Percentiles rank a stretch among this genome's conserved stretches.
Conservation (phyloP, 73 alveolate species). For the Paraurostyla sp. region DNA sequence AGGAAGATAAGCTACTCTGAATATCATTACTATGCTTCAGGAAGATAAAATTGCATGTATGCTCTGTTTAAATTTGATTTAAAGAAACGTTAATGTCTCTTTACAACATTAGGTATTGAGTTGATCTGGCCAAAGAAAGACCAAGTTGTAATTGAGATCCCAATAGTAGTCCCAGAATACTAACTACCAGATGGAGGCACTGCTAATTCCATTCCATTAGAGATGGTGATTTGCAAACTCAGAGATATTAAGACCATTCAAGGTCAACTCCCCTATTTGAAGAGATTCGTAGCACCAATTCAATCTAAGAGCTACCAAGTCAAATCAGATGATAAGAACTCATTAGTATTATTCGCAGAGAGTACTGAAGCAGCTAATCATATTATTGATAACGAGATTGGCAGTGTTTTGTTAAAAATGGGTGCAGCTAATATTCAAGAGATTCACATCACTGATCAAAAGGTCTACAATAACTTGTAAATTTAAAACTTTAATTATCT, state of each 20-base stretch:
- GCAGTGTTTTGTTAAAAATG: neutral
- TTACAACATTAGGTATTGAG: constrained; percentile 10
- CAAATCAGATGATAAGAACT: neutral
- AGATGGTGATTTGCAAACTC: constrained; percentile 23
- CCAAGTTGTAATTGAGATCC: constrained; percentile 47
- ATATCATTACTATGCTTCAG: constrained; percentile 51
- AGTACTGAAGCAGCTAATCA: constrained; percentile 41
- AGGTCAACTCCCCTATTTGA: constrained; percentile 19
- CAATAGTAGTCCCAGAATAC: constrained; percentile 42
- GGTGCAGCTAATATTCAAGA: constrained; percentile 37
- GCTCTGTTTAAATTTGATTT: constrained; percentile 3
- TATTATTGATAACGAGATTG: constrained; percentile 34
- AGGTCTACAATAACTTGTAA: constrained; percentile 21
- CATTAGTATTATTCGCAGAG: constrained; percentile 20
- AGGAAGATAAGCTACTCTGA: constrained; percentile 41
- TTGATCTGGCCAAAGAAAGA: constrained; percentile 56
- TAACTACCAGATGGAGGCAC: constrained; percentile 24
- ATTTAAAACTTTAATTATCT: neutral
- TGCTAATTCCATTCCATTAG: constrained; percentile 20
- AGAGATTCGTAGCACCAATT: constrained; percentile 27
- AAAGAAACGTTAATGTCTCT: constrained; percentile 30
- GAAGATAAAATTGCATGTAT: constrained; percentile 48
- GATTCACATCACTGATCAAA: constrained; percentile 53
- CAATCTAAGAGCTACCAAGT: neutral
- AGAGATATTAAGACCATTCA: constrained; percentile 39